These are phyloP conservation scores for Moesziomyces globuligerus DNA, from an alignment of 1,284 basidiomycete genomes.

Conservation along the genomic window DNA sequence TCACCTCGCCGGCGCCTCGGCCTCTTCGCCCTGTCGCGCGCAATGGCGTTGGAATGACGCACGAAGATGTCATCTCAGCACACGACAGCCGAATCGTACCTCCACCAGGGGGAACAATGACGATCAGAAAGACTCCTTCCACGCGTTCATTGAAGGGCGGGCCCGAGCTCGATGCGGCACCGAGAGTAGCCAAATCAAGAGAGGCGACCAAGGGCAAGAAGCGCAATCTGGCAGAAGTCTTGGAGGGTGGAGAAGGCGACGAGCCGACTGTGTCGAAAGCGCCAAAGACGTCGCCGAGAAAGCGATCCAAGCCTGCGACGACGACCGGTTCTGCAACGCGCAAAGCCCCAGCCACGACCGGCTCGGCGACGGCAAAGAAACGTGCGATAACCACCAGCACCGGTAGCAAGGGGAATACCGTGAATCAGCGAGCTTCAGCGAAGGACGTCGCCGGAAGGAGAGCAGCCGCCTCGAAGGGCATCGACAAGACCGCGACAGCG, in stretches of 20 bases:
- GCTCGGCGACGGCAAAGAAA: neutral
- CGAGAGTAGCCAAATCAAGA: neutral
- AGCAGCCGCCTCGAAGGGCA: neutral
- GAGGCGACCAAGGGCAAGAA: constrained; percentile 12
- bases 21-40: neutral
- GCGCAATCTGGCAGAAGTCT: constrained; percentile 11
- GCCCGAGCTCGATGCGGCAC: neutral
- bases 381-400: constrained; percentile 1
- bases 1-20: constrained; percentile 8
- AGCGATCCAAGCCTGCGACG: constrained; percentile 9
- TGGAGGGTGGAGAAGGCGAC: neutral
- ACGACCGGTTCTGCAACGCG: neutral
- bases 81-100: constrained; percentile 24
- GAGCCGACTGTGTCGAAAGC: neutral
- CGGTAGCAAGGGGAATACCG: neutral
- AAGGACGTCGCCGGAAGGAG: neutral
- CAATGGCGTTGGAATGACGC: neutral
- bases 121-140: constrained; percentile 16
- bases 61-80: constrained; percentile 13
- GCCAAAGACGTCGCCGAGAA: constrained; percentile 10
- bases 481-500: neutral
- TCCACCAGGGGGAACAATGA: constrained; percentile 5
- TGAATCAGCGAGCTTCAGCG: neutral
- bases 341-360: constrained; percentile 1
- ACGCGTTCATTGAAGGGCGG: constrained; percentile 20